These are phyloP conservation scores for Xylaria sp. DNA, from an alignment of 2,329 filamentous ascomycete species.

Conservation along the genomic window DNA sequence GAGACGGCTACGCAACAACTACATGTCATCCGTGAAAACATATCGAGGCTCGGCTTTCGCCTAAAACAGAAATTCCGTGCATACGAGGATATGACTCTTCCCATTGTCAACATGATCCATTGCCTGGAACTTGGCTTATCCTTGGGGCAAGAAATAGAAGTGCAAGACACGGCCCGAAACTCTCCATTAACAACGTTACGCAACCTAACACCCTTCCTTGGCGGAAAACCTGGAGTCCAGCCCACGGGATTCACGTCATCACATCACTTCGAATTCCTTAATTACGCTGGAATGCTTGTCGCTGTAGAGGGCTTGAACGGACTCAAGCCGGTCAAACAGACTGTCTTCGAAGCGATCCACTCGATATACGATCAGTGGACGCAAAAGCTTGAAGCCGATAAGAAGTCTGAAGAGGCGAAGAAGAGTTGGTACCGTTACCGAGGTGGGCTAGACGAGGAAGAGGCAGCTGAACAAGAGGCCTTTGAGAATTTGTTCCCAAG, in stretches of 20 bases:
- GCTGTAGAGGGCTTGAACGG: constrained; percentile 51
- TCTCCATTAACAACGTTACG: constrained; percentile 42
- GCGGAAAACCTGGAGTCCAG: constrained; percentile 43
- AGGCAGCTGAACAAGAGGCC: constrained; percentile 73
- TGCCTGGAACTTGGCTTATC: constrained; percentile 77
- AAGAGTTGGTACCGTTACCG: constrained; percentile 82
- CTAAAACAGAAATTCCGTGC: constrained; percentile 71
- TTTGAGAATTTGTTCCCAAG: constrained; percentile 81
- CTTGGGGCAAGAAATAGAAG: constrained; percentile 55
- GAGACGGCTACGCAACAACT: constrained; percentile 47
- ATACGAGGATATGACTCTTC: constrained; percentile 84
- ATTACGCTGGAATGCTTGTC: constrained; percentile 48
- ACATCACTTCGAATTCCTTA: constrained; percentile 53
- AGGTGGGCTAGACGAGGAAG: constrained; percentile 75
- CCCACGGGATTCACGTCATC: constrained; percentile 28
- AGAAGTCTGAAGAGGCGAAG: constrained; percentile 72
- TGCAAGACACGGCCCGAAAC: constrained; percentile 6
- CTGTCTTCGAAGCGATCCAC: constrained; percentile 69
- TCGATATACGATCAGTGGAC: constrained; percentile 81
- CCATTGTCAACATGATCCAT: constrained; percentile 76
- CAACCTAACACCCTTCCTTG: constrained; percentile 58
- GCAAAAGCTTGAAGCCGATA: constrained; percentile 73
- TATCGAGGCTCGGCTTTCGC: constrained; percentile 71
- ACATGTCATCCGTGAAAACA: constrained; percentile 55
- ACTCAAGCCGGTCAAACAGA: constrained; percentile 50